Evolutionary conservation across 164 flowering plant genomes (phyloP), one percentile per base, ranked within the genome.

Genomic region (Tetrastigma voinierianum): DNA sequence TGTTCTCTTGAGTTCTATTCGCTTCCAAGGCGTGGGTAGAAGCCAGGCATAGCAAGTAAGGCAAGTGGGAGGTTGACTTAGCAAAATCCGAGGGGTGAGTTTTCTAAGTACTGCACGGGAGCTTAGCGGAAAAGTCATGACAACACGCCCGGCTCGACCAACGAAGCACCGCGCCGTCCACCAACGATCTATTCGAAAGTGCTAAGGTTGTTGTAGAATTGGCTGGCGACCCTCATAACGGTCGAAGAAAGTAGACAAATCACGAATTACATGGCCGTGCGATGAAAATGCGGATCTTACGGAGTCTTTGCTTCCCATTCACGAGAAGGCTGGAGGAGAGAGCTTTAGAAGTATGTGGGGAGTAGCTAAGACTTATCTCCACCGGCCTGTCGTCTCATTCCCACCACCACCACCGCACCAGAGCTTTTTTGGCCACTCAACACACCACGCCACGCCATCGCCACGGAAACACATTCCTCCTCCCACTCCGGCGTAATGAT

Each of bases 151-250:
- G 25, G 20, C 14, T 13, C 52, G 25, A 44, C 56, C n/a, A 58
- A 19, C 54, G 18, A 48, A 64, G 45, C 54, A 68, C 18, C 70
- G 63, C 24, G 71, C 67, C 79, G 9, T 80, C 87, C 12, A 64
- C 57, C 60, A 15, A 77, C 5, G 86, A 84, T 57, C 83, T 86
- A 18, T 43, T 86, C 11, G 62, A 80, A 10, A 79, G 80, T n/a
- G 87, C 90, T 66, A 86, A 86, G 66, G n/a, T n/a, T 76, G 48
- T 86, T 55, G 82, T 85, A 1, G 90, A 67, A n/a, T n/a, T n/a
- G 14, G 87, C 87, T 2, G 85, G 46, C 77, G 60, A 40, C 80
- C 13, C n/a, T n/a, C 60, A 64, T 52, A 75, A 74, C n/a, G n/a
- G 12, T 48, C 47, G 1, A 65, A 71, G 46, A 76, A 79, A 58